Percentiles rank a stretch among this genome's conserved stretches.
phyloP scores from a whole-genome alignment of 2,329 filamentous ascomycete genomes.

The Paraphoma sp. region DNA sequence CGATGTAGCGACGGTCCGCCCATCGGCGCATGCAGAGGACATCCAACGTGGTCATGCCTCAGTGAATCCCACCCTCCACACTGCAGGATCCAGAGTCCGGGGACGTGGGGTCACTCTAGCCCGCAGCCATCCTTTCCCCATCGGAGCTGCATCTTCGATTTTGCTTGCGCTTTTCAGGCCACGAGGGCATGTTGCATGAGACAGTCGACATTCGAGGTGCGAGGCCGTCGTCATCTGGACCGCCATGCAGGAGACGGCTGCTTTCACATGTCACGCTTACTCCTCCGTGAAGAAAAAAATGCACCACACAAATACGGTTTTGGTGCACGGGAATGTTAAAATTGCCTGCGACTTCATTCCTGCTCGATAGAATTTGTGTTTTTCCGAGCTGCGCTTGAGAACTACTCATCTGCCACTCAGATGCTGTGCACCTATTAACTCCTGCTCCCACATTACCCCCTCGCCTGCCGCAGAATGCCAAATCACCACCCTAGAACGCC shows the following conservation, averaged over 20 bases:
- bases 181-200: conserved; percentile 25
- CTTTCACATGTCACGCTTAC: conserved; percentile 6
- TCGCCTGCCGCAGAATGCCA: neutral
- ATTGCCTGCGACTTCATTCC: too few species aligned
- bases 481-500: conserved; percentile 12
- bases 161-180: conserved; percentile 7
- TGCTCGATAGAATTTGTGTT: neutral
- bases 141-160: conserved; percentile 8
- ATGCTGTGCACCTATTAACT: conserved; percentile 2
- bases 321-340: too few species aligned
- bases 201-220: conserved; percentile 1
- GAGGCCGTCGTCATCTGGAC: conserved; percentile 4
- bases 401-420: too few species aligned
- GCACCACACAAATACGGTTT: too few species aligned
- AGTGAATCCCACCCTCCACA: conserved; percentile 8
- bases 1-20: too few species aligned
- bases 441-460: conserved; percentile 3
- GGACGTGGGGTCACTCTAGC: conserved; percentile 15
- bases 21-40: too few species aligned
- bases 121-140: conserved; percentile 5
- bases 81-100: conserved; percentile 3
- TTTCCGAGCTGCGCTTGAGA: too few species aligned
- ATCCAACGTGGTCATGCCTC: conserved; percentile 6
- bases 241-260: neutral
- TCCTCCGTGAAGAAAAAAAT: neutral